Percentiles rank a stretch among this genome's conserved stretches.
These are phyloP conservation scores for Marvania coccoides DNA, from an alignment of 139 green algal species.

Conservation along the genomic window DNA sequence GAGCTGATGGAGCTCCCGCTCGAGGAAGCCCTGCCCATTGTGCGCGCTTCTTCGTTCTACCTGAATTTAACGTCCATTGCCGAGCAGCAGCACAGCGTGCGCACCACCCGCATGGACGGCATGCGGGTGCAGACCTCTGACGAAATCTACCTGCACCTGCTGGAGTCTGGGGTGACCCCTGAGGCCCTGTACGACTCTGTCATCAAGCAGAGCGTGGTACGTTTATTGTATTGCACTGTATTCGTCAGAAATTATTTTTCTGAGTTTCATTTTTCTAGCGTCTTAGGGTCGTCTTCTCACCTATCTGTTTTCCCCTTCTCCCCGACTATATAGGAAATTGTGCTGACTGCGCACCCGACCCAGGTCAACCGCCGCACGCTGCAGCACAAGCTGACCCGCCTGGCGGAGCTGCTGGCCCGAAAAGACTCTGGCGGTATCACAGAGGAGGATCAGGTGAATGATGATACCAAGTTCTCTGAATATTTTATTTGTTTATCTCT, in stretches of 20 bases:
- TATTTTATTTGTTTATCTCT: no score
- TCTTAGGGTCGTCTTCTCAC: no score
- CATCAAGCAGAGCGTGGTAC: conserved; percentile 46
- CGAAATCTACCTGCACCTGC: conserved; percentile 55
- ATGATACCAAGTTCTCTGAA: no score
- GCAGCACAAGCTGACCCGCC: conserved; percentile 82
- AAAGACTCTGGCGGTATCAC: conserved; percentile 64
- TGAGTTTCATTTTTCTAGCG: neutral
- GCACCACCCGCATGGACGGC: conserved; percentile 44
- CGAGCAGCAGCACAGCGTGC: conserved; percentile 55
- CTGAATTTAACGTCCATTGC: conserved; percentile 56
- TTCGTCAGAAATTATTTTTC: neutral
- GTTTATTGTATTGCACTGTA: neutral
- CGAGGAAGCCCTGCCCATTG: conserved; percentile 73
- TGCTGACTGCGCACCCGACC: conserved; percentile 90
- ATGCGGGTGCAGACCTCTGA: conserved; percentile 51
- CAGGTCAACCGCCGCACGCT: conserved; percentile 87
- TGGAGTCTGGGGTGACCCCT: conserved; percentile 49
- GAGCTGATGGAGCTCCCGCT: conserved; percentile 74
- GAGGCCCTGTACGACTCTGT: conserved; percentile 67
- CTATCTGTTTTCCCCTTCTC: no score
- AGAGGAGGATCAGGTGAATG: conserved; percentile 47
- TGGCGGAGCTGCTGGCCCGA: conserved; percentile 70
- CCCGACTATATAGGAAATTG: conserved; percentile 73
- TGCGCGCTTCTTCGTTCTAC: conserved; percentile 76